Base-by-base conservation (phyloP, 1,139 yeast species). In the Zygoascus sp. region DNA sequence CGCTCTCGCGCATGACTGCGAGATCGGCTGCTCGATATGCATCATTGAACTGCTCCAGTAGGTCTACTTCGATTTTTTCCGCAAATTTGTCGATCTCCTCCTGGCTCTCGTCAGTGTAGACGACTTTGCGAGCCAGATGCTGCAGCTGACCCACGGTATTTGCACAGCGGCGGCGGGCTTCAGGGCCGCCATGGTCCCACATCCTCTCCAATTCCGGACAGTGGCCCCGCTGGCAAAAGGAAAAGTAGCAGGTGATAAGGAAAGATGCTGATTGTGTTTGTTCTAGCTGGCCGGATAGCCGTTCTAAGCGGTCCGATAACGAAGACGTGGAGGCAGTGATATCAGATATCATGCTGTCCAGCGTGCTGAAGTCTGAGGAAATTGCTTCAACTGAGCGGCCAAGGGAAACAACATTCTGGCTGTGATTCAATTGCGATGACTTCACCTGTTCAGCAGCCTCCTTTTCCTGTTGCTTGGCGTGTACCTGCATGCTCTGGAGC, bases 231-330 rank as follows among this genome's bases (percentile, higher is more conserved):
- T 79, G 74, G 61, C 77, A 79, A 60, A 88, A 87, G 2, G 85
- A 80, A 53, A 86, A 81, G 61, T 88, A 92, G 40, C 92, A 83
- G 47, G 83, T 73, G 36, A 89, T 81, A 42, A 92, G 68, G 53
- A 83, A 83, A 10, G 85, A 81, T 6, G 95, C 81, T 49, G 81
- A 85, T 27, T 73, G 70, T 1, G 95, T 82, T 48, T 86, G 76
- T 56, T 86, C 89, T 59, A 89, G 79, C 40, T 88, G 81, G 48
- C 78, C 76, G n/a, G 92, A 81, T 23, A 89, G 80, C 43, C 80
- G 78, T 53, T 84, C 85, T 48, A 92, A 70, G 32, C 81, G 76
- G 53, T 78, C 85, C 16, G 95, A 90, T 52, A 89, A 64, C 0
- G 94, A 89, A 35, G 83, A 80, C 11, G 94, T 82, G 16, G 78